Conservation (phyloP, 495 filamentous ascomycete genomes). For the Lophiostoma macrostomum region DNA sequence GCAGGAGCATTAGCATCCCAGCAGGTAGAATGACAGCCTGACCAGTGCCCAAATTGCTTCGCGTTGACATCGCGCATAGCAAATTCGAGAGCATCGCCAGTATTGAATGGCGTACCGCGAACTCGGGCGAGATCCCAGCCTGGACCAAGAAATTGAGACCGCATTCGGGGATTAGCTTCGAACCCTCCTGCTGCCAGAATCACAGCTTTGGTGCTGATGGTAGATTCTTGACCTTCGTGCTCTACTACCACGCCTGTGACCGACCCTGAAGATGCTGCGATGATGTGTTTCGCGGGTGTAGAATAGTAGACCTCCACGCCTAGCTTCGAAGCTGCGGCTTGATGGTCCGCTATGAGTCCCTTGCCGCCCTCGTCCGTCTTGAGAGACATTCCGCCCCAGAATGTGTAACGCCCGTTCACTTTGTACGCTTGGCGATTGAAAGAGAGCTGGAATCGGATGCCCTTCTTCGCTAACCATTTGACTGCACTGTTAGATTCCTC, state of each 20-base stretch:
- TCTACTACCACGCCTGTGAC: slow-evolving; percentile 42
- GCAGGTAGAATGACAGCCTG: slow-evolving; percentile 58
- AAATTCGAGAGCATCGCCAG: slow-evolving; percentile 51
- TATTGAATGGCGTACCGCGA: slow-evolving; percentile 60
- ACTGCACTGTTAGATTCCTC: slow-evolving; percentile 47
- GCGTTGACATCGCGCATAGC: slow-evolving; percentile 51
- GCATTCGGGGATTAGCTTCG: slow-evolving; percentile 54
- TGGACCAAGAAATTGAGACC: slow-evolving; percentile 57
- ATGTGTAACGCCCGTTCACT: slow-evolving; percentile 53
- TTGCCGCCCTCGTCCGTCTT: slow-evolving; percentile 58
- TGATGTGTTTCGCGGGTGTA: slow-evolving; percentile 45
- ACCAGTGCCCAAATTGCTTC: slow-evolving; percentile 54
- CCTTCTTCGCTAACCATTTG: slow-evolving; percentile 54
- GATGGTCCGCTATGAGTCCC: slow-evolving; percentile 51
- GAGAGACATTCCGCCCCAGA: slow-evolving; percentile 60
- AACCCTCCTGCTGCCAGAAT: slow-evolving; percentile 62
- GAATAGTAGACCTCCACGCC: slow-evolving; percentile 47
- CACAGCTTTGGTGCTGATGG: slow-evolving; percentile 43
- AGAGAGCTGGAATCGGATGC: slow-evolving; percentile 54
- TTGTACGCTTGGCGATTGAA: slow-evolving; percentile 62
- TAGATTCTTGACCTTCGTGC: slow-evolving; percentile 31
- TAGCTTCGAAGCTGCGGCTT: slow-evolving; percentile 41
- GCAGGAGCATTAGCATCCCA: slow-evolving; percentile 60
- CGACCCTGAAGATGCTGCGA: slow-evolving; percentile 40
- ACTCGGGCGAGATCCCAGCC: slow-evolving; percentile 60